phyloP scores from a whole-genome alignment of 768 basidiomycete species.

The Calocera viscosa region DNA sequence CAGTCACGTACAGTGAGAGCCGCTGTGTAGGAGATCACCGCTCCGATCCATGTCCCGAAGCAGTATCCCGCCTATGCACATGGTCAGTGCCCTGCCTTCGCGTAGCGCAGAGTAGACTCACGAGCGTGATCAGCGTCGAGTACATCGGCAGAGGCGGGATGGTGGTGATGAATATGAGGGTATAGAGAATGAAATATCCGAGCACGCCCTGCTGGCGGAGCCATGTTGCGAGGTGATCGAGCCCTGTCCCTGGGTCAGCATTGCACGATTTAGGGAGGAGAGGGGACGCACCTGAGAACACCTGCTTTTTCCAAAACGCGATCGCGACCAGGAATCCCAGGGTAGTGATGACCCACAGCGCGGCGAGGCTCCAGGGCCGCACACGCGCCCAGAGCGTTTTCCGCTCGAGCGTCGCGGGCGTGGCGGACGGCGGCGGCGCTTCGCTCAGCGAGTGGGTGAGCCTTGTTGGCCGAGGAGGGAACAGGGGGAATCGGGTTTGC shows the following conservation, averaged over 20 bases:
- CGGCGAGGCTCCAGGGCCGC: conserved; percentile 63
- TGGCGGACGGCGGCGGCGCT: neutral
- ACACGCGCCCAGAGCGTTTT: conserved; percentile 27
- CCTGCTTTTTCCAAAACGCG: conserved; percentile 66
- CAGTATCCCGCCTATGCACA: conserved; percentile 12
- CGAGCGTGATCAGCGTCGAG: conserved; percentile 82
- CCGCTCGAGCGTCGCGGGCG: neutral
- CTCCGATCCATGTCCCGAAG: conserved; percentile 39
- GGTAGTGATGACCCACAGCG: conserved; percentile 64
- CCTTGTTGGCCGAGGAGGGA: neutral
- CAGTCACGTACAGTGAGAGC: conserved; percentile 40
- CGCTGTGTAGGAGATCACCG: conserved; percentile 73
- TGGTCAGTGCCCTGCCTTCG: neutral
- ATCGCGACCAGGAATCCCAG: conserved; percentile 69
- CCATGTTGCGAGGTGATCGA: conserved; percentile 16
- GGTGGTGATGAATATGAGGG: conserved; percentile 23
- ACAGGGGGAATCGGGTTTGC: neutral
- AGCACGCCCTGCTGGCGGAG: conserved; percentile 20
- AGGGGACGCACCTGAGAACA: conserved; percentile 58
- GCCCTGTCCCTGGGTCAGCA: neutral
- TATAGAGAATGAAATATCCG: conserved; percentile 24
- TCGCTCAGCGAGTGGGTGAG: neutral
- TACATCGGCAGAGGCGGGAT: conserved; percentile 67
- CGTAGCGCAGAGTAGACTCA: conserved; percentile 78
- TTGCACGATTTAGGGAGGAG: conserved; percentile 6